Conservation (phyloP, 1,139 yeast species). For the Pichia sp. region DNA sequence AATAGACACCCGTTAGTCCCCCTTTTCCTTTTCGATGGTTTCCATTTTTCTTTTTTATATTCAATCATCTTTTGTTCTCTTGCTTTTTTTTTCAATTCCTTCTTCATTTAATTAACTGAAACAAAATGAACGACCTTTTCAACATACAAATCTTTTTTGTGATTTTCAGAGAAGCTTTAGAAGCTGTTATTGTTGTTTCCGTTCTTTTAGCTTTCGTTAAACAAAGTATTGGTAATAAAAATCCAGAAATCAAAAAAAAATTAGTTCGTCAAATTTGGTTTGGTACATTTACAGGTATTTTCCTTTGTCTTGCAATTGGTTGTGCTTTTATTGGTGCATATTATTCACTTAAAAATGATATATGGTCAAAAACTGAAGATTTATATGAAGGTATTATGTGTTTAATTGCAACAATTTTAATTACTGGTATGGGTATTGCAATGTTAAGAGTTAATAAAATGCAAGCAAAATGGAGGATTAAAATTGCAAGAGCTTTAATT, state of each 20-base stretch:
- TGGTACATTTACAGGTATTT: constrained; percentile 70
- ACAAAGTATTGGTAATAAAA: constrained; percentile 49
- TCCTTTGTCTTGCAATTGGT: constrained; percentile 73
- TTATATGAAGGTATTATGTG: constrained; percentile 90
- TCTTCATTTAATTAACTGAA: no score
- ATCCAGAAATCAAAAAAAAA: constrained; percentile 40
- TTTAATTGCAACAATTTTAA: constrained; percentile 73
- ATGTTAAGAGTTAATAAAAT: constrained; percentile 85
- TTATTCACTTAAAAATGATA: constrained; percentile 69
- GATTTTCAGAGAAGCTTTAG: constrained; percentile 83
- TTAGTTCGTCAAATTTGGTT: constrained; percentile 71
- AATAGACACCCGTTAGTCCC: no score
- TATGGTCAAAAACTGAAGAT: constrained; percentile 84
- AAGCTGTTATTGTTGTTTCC: constrained; percentile 83
- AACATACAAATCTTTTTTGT: constrained; percentile 69
- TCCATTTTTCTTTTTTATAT: no score
- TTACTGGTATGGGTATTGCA: constrained; percentile 86
- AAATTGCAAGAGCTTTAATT: constrained; percentile 61
- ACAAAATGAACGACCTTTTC: constrained; percentile 33
- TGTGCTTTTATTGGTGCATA: constrained; percentile 80
- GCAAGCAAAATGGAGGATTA: constrained; percentile 88
- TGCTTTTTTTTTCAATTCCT: not conserved
- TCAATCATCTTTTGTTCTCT: not conserved
- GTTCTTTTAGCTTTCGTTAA: constrained; percentile 87
- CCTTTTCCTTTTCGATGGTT: no score